A percentile compares a stretch with the other conserved stretches of the same genome.
These are phyloP conservation scores for Vitis amurensis DNA, from an alignment of 164 flowering plant species.

Conservation along the genomic window DNA sequence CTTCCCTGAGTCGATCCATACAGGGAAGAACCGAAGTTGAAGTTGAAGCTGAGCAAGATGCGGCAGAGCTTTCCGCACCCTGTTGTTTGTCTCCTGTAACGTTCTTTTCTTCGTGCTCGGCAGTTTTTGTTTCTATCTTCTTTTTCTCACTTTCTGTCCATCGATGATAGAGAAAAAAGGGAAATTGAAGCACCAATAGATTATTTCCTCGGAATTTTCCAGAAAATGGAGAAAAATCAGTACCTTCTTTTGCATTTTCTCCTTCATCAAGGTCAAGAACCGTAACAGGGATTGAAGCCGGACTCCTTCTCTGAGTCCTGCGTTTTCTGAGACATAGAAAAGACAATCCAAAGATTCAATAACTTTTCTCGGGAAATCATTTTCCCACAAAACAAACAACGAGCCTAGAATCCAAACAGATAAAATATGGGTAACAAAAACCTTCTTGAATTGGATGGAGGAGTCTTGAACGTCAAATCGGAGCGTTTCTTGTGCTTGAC, in stretches of 20 bases:
- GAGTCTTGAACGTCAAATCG: conserved; percentile 37
- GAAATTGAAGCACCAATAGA: background rate
- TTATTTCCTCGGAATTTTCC: background rate
- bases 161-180: background rate
- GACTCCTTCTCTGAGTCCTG: conserved; percentile 40
- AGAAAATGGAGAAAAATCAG: background rate
- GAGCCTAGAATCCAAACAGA: background rate
- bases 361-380: background rate
- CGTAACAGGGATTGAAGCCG: conserved; percentile 30
- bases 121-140: conserved; percentile 10
- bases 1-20: conserved; percentile 76
- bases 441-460: conserved; percentile 69
- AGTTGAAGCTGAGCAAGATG: conserved; percentile 18
- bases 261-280: conserved; percentile 63
- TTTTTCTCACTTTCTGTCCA: conserved; percentile 20
- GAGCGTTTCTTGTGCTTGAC: conserved; percentile 51
- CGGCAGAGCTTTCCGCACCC: conserved; percentile 11
- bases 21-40: conserved; percentile 41
- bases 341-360: background rate
- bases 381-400: background rate
- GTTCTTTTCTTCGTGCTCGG: conserved; percentile 26
- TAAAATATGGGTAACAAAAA: conserved; percentile 6
- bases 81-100: conserved; percentile 6
- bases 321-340: conserved; percentile 49
- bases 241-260: conserved; percentile 32